Base-by-base conservation (phyloP, 306 rosid genomes). In the Betula pendula region DNA sequence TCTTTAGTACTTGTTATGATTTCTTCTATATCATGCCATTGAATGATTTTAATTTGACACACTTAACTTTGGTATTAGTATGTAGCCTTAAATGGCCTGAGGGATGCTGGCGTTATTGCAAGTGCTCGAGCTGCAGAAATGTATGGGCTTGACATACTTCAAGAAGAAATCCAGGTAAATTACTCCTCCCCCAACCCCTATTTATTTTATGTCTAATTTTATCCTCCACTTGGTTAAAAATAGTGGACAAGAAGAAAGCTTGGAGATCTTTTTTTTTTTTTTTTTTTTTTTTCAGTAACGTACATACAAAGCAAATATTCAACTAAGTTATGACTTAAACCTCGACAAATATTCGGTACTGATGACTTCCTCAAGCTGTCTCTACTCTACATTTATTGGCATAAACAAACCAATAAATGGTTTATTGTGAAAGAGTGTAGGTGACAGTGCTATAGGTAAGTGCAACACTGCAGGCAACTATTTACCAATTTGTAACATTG, bases 111-210 rank as follows among this genome's bases (percentile, higher is more conserved):
- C 29, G 90, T 80, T 17, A 67, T 87, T 83, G 93, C 93, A 49
- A 89, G 90, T 82, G 48, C 62, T 77, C 85, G 88, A 83, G 90
- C 90, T 24, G 93, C 90, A 42, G 78, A 79, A 74, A 83, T 89
- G 42, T 87, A 83, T 29, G 90, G 93, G 73, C 93, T 89, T 79
- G 58, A 85, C 74, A 81, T 89, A 65, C 86, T 89, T 50, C 85
- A 88, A 12, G 90, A 89, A 83, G 74, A 62, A 75, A 85, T 89
- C 85, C 93, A 89, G 60, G 93, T 87, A 83, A 82, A 70, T 31
- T 38, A 52, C n/a, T 40, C 29, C 48, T 25, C 44, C 42, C 42
- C 42, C 42, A 38, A 38, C 42, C 42, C 42, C 42, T 38, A 38
- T 38, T 38, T 38, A 38, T 6, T 75, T 50, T 33, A 11, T 31